phyloP scores from a whole-genome alignment of 352 stramenopile species.

The Stramenopiles sp. region DNA sequence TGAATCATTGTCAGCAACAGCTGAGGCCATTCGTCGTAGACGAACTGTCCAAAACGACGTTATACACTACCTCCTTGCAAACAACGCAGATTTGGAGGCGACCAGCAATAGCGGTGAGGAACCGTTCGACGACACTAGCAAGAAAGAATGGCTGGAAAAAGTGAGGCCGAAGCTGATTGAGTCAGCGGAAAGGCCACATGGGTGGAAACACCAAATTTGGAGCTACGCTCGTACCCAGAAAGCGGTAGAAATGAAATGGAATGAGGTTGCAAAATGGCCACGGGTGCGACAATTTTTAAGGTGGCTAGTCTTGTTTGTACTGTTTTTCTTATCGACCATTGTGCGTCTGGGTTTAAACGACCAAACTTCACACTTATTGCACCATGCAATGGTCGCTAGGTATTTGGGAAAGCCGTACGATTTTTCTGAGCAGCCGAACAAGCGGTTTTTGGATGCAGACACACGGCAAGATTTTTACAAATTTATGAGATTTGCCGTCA shows the following conservation, averaged over 20 bases:
- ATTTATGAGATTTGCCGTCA: neutral
- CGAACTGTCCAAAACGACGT: constrained; percentile 5
- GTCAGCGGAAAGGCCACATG: neutral
- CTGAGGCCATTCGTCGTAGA: neutral
- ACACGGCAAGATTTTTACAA: constrained; percentile 1
- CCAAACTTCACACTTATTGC: neutral
- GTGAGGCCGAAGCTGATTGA: constrained; percentile 1
- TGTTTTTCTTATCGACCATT: constrained; percentile 3
- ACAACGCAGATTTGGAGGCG: constrained; percentile 4
- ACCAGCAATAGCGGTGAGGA: neutral
- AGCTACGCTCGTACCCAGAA: neutral
- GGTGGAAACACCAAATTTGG: constrained; percentile 2
- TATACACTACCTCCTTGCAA: neutral
- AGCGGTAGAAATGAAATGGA: constrained; percentile 8
- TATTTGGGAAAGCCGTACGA: constrained; percentile 5
- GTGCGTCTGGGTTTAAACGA: neutral
- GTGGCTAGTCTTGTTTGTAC: neutral
- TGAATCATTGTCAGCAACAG: neutral
- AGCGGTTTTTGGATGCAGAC: neutral
- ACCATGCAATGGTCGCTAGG: constrained; percentile 4
- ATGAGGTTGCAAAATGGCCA: constrained; percentile 7
- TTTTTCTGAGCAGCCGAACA: constrained; percentile 3
- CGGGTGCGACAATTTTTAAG: constrained; percentile 4
- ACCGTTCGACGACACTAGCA: constrained; percentile 2
- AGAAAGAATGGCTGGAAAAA: constrained; percentile 6